phyloP scores from a whole-genome alignment of 768 basidiomycete genomes.

The Hydnomerulius pinastri region DNA sequence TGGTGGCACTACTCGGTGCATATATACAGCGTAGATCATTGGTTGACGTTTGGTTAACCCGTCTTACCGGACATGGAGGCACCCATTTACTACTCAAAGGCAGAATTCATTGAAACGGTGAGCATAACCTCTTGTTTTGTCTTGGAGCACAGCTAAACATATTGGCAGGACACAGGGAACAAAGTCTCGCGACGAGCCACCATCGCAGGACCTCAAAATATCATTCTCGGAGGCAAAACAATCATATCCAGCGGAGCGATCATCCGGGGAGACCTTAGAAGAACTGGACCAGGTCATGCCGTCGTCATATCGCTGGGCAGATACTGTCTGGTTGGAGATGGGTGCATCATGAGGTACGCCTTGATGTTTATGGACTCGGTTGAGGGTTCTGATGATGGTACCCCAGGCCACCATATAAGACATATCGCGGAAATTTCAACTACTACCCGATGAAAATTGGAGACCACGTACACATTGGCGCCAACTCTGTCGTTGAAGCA shows the following conservation, averaged over 20 bases:
- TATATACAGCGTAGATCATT: conserved; percentile 1
- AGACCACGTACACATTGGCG: conserved; percentile 93
- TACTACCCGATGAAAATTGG: conserved; percentile 98
- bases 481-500: conserved; percentile 88
- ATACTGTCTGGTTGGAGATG: conserved; percentile 91
- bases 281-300: conserved; percentile 88
- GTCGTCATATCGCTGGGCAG: conserved; percentile 92
- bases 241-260: conserved; percentile 91
- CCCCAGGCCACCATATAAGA: conserved; percentile 81
- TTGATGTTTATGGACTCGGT: background rate
- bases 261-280: conserved; percentile 89
- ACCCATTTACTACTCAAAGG: conserved; percentile 76
- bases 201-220: conserved; percentile 93
- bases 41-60: conserved; percentile 14
- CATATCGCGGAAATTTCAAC: conserved; percentile 88
- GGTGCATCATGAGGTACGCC: conserved; percentile 79
- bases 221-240: conserved; percentile 95
- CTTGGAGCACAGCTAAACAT: conserved; percentile 5
- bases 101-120: conserved; percentile 90
- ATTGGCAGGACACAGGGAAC: conserved; percentile 84
- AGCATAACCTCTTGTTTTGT: conserved; percentile 13
- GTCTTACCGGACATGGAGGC: conserved; percentile 53
- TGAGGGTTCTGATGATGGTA: background rate
- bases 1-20: background rate
- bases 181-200: conserved; percentile 91